Percentiles rank a stretch among this genome's conserved stretches.
Evolutionary conservation across 345 rosid genomes (phyloP).

Genomic region (Anastatica hierochuntica): DNA sequence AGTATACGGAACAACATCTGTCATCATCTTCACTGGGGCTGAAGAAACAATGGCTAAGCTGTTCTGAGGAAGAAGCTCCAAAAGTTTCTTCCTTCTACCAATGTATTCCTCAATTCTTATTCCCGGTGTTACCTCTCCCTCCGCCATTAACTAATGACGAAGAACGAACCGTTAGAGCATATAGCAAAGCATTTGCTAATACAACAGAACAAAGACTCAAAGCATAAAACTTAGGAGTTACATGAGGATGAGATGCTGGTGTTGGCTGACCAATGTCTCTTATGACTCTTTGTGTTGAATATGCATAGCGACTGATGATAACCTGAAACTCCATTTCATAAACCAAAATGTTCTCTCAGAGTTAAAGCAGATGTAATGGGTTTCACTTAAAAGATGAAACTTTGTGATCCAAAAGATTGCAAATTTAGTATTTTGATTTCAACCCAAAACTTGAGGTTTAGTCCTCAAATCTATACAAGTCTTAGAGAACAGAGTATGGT

Average conservation of each 20-base stretch:
- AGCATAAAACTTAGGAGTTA: slow-evolving; percentile 3
- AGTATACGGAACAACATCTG: slow-evolving; percentile 83
- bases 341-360: neutral
- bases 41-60: slow-evolving; percentile 78
- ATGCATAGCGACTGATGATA: slow-evolving; percentile 26
- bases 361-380: neutral
- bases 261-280: slow-evolving; percentile 86
- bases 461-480: neutral
- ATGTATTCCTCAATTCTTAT: slow-evolving; percentile 62
- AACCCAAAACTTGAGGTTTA: neutral
- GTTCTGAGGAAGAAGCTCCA: slow-evolving; percentile 70
- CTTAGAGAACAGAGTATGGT: neutral
- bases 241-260: slow-evolving; percentile 85
- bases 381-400: neutral
- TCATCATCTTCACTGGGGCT: slow-evolving; percentile 94
- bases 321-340: slow-evolving; percentile 34
- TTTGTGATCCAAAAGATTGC: neutral
- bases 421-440: neutral
- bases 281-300: slow-evolving; percentile 40
- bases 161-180: slow-evolving; percentile 16
- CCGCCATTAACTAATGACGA: slow-evolving; percentile 49
- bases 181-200: neutral
- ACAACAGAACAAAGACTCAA: neutral
- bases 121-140: slow-evolving; percentile 91
- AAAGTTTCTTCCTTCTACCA: slow-evolving; percentile 54